Percentiles rank a stretch among this genome's conserved stretches.
Evolutionary conservation across 202 grass and related monocot species (phyloP).

Genomic region (Carex sylvatica): DNA sequence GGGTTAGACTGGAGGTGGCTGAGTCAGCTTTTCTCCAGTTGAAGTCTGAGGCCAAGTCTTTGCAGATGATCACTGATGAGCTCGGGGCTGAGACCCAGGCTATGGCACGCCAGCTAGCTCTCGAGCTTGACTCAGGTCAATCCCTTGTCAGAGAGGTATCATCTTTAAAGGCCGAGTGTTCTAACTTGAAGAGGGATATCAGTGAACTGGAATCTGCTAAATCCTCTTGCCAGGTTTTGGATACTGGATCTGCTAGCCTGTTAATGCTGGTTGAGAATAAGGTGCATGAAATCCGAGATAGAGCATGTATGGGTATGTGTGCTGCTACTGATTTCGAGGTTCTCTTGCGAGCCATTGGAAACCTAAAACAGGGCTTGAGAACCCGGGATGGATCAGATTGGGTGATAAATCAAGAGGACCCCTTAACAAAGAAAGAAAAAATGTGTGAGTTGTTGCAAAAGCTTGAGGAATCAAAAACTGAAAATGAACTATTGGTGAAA

Average conservation of each 20-base stretch:
- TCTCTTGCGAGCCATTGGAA: slow-evolving; percentile 66
- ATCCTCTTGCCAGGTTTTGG: slow-evolving; percentile 31
- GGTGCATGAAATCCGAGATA: slow-evolving; percentile 84
- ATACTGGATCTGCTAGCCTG: slow-evolving; percentile 40
- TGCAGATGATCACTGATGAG: slow-evolving; percentile 68
- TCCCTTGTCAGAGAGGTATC: slow-evolving; percentile 73
- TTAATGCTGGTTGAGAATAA: slow-evolving; percentile 79
- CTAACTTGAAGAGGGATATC: slow-evolving; percentile 69
- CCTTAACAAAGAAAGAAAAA: slow-evolving; percentile 74
- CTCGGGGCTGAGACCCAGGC: slow-evolving; percentile 73
- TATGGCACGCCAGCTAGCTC: slow-evolving; percentile 54
- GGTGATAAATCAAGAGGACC: slow-evolving; percentile 20
- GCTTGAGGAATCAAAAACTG: slow-evolving; percentile 90
- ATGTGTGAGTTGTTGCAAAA: slow-evolving; percentile 88
- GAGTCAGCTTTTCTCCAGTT: slow-evolving; percentile 87
- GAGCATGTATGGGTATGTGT: slow-evolving; percentile 63
- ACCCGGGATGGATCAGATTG: slow-evolving; percentile 21
- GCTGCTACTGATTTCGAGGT: slow-evolving; percentile 80
- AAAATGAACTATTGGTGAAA: slow-evolving; percentile 81
- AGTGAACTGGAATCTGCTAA: slow-evolving; percentile 71
- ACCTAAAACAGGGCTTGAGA: slow-evolving; percentile 61
- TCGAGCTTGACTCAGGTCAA: slow-evolving; percentile 80
- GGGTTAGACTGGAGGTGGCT: slow-evolving; percentile 73
- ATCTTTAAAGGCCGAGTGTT: slow-evolving; percentile 73
- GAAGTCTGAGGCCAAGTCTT: slow-evolving; percentile 71